phyloP scores from a whole-genome alignment of 495 filamentous ascomycete species.

The Xylaria nigripes region DNA sequence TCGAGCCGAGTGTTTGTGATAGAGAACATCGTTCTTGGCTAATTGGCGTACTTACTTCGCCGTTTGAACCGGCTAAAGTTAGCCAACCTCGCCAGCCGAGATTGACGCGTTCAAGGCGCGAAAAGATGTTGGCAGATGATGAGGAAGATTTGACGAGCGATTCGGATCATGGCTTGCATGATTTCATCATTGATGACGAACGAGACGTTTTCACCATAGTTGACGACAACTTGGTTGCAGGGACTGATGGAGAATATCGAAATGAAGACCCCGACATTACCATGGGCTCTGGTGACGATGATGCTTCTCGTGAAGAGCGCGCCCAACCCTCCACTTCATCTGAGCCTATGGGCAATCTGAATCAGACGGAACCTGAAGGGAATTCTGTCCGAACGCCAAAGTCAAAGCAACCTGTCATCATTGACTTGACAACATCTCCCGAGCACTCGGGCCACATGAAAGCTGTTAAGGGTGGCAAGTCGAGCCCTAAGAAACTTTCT shows the following conservation, averaged over 20 bases:
- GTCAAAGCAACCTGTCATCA: slow-evolving; percentile 1
- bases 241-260: background rate
- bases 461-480: background rate
- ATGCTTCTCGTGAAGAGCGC: background rate
- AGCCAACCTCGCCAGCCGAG: slow-evolving; percentile 20
- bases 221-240: background rate
- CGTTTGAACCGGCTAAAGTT: slow-evolving; percentile 42
- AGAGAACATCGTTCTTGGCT: slow-evolving; percentile 48
- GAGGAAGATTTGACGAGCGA: slow-evolving; percentile 41
- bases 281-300: background rate
- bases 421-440: slow-evolving; percentile 16
- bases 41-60: slow-evolving; percentile 42
- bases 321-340: background rate
- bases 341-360: background rate
- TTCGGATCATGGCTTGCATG: slow-evolving; percentile 40
- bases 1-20: slow-evolving; percentile 57
- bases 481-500: background rate
- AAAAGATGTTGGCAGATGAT: slow-evolving; percentile 18
- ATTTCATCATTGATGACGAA: slow-evolving; percentile 32
- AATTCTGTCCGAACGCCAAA: slow-evolving; percentile 11
- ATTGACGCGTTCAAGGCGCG: slow-evolving; percentile 14
- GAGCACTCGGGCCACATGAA: background rate
- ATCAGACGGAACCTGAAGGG: background rate
- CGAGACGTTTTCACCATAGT: background rate
- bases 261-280: background rate